phyloP scores from a whole-genome alignment of 2,329 filamentous ascomycete species.

The Colletotrichum sp. region DNA sequence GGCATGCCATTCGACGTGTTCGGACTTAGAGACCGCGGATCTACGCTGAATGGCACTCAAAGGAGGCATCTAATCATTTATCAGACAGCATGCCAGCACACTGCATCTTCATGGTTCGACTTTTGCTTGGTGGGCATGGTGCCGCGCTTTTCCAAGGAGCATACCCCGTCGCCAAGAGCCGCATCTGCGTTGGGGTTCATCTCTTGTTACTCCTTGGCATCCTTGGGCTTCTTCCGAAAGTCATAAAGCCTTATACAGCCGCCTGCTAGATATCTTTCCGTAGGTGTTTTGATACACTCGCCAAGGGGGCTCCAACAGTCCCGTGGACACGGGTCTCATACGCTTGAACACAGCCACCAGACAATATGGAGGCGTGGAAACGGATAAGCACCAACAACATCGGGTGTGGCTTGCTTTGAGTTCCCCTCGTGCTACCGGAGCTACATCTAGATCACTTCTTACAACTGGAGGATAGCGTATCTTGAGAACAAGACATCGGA shows the following conservation, averaged over 20 bases:
- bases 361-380: not conserved
- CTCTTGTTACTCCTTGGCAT: not conserved
- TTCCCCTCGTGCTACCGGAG: not conserved
- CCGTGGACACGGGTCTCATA: not conserved
- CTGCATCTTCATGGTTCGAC: not conserved
- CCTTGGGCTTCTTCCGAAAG: not conserved
- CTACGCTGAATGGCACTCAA: not conserved
- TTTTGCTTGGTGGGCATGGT: not conserved
- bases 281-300: not conserved
- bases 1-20: not conserved
- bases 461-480: not conserved
- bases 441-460: not conserved
- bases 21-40: not conserved
- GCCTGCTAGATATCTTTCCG: not conserved
- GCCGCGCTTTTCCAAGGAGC: not conserved
- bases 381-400: not conserved
- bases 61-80: not conserved
- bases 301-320: not conserved
- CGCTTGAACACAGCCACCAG: not conserved
- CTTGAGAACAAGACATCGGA: not conserved
- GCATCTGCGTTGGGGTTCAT: not conserved
- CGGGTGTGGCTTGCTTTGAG: not conserved
- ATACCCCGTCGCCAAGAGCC: not conserved
- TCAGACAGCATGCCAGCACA: not conserved
- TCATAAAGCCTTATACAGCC: not conserved